Evolutionary conservation across 139 green algal species (phyloP), one percentile per base, ranked within the genome.

Genomic region (Mychonastes homosphaera): DNA sequence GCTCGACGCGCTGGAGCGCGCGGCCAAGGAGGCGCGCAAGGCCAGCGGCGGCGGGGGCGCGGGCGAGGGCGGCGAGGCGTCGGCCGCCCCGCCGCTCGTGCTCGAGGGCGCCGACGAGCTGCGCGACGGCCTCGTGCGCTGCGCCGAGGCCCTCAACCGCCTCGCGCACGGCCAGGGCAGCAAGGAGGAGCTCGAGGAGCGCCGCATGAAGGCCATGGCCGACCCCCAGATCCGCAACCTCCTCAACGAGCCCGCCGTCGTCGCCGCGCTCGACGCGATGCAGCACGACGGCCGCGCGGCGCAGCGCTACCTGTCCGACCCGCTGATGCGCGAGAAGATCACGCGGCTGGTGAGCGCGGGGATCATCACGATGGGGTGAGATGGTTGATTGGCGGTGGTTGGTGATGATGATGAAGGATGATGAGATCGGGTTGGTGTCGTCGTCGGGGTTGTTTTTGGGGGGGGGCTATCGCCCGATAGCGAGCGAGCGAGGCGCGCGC

Each of bases 141-240:
- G 83, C 68, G 30, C 91, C 15, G 41, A 82, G 5, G 70, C 80
- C 7, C 88, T 94, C 63, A 77, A 84, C 54, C 35, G 51, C 12
- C 12, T 67, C 9, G 61, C 61, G 26, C 61, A 67, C 67, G 76
- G 79, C 87, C 69, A 93, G 52, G 69, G 80, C 2, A 82, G 26
- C 33, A 78, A 92, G 38, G 91, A 94, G 56, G 93, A 99, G 75
- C 28, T 95, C n/a, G 88, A 92, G 67, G 75, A 93, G 76, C 78
- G 90, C 24, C 83, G 90, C 70, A 75, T 70, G 18, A 73, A 77
- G 24, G 84, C 78, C 2, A 92, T 99, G 91, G 61, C 71, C 2
- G 88, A 99, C 64, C 93, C 93, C 0, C 91, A 98, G 74, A 67
- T 87, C 19, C 93, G 98, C 75, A 49, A 50, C 69, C 95, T 97